Conservation (phyloP, 495 filamentous ascomycete species). For the Penicillium waksmanii region DNA sequence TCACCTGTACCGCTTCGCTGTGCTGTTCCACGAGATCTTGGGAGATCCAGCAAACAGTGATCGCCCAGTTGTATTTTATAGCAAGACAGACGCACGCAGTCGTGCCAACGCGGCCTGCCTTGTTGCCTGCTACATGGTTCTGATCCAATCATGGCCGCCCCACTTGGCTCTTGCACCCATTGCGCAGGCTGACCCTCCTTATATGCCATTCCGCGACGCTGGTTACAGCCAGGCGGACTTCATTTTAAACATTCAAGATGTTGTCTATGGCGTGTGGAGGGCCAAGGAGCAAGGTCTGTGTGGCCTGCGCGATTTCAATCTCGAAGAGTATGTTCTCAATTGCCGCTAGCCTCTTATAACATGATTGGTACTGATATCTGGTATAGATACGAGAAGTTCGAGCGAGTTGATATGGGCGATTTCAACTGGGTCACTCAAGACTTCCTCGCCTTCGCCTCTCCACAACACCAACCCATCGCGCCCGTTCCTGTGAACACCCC, state of each 20-base stretch:
- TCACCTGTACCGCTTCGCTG: conserved; percentile 93
- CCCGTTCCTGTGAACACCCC: conserved; percentile 72
- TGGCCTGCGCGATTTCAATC: conserved; percentile 82
- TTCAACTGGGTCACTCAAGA: conserved; percentile 98
- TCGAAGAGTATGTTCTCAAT: conserved; percentile 75
- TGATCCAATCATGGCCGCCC: conserved; percentile 97
- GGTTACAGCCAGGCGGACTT: conserved; percentile 99
- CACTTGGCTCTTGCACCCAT: conserved; percentile 97
- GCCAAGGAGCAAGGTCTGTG: conserved; percentile 94
- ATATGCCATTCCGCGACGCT: conserved; percentile 98
- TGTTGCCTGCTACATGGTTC: conserved; percentile 96
- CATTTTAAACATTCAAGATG: conserved; percentile 89
- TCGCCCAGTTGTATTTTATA: conserved; percentile 91
- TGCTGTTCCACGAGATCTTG: conserved; percentile 91
- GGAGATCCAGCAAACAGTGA: conserved; percentile 84
- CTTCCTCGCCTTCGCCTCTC: conserved; percentile 96
- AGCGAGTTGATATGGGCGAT: conserved; percentile 96
- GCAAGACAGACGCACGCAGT: conserved; percentile 87
- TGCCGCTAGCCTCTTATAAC: not conserved
- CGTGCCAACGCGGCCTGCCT: conserved; percentile 97
- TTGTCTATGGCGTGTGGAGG: conserved; percentile 98
- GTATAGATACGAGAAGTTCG: conserved; percentile 83
- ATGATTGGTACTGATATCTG: conserved; percentile 24
- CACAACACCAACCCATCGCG: conserved; percentile 75
- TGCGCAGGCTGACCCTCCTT: conserved; percentile 90